Conservation (phyloP, 371 early-diverging fungal species). For the Mortierella sp. region DNA sequence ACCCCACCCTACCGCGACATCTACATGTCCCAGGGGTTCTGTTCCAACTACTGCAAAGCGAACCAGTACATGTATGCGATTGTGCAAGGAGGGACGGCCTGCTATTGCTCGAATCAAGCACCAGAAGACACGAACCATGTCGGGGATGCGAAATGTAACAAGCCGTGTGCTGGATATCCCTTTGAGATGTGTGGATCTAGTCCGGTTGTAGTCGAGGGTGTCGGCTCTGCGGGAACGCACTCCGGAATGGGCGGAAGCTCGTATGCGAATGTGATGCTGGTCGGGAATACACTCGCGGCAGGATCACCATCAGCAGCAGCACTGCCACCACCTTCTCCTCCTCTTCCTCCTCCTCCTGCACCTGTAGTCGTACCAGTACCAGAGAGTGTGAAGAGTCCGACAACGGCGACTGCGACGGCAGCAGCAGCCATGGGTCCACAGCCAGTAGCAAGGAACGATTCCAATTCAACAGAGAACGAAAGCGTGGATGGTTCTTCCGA, state of each 20-base stretch:
- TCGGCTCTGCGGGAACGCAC: background rate
- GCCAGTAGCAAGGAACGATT: constrained; percentile 3
- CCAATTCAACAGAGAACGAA: background rate
- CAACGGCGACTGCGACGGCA: background rate
- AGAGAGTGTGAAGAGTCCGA: background rate
- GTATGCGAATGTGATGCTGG: constrained; percentile 28
- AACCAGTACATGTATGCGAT: constrained; percentile 23
- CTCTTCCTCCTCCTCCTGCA: background rate
- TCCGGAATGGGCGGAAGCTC: background rate
- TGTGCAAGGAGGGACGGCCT: constrained; percentile 15
- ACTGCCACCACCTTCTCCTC: background rate
- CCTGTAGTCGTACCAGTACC: background rate
- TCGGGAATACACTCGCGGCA: constrained; percentile 4
- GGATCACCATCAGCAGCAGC: too few species aligned
- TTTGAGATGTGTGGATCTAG: constrained; percentile 43
- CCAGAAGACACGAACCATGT: constrained; percentile 17
- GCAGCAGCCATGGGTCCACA: background rate
- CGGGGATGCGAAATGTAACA: constrained; percentile 22
- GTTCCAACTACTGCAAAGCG: constrained; percentile 28
- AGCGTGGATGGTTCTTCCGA: background rate
- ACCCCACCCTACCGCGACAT: constrained; percentile 29
- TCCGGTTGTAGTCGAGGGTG: background rate
- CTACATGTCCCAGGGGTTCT: constrained; percentile 47
- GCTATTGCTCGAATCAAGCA: constrained; percentile 29
- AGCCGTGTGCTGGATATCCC: constrained; percentile 39